phyloP scores from a whole-genome alignment of 306 rosid species.

The Dalbergia cultrata region DNA sequence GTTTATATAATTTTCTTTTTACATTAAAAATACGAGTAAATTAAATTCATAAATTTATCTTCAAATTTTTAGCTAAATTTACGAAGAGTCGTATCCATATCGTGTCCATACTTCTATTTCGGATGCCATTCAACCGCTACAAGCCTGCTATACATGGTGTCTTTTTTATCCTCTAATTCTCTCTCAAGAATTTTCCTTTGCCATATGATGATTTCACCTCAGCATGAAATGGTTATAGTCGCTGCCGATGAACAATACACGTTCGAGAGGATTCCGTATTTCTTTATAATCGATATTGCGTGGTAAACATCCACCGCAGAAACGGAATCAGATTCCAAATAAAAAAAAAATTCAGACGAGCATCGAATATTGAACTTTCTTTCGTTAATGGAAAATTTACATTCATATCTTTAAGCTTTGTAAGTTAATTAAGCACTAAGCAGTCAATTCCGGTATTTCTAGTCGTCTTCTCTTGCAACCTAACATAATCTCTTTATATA shows the following conservation, averaged over 20 bases:
- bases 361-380: slow-evolving; percentile 46
- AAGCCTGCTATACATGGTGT: background rate
- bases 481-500: background rate
- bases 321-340: slow-evolving; percentile 62
- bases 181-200: background rate
- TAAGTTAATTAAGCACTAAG: no score
- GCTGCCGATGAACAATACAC: background rate
- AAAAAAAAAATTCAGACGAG: slow-evolving; percentile 35
- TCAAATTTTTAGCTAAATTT: no score
- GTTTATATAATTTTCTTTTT: no score
- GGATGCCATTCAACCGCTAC: background rate
- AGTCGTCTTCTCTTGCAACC: slow-evolving; percentile 16
- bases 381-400: slow-evolving; percentile 55
- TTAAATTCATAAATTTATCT: no score
- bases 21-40: no score
- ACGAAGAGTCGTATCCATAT: no score
- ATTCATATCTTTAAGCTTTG: no score
- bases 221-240: background rate
- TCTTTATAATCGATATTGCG: background rate
- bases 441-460: slow-evolving; percentile 15
- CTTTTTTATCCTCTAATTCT: background rate
- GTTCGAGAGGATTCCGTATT: background rate
- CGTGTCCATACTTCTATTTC: no score
- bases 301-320: slow-evolving; percentile 22
- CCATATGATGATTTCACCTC: background rate